Conservation (phyloP, 306 rosid species). For the Quercus suber region DNA sequence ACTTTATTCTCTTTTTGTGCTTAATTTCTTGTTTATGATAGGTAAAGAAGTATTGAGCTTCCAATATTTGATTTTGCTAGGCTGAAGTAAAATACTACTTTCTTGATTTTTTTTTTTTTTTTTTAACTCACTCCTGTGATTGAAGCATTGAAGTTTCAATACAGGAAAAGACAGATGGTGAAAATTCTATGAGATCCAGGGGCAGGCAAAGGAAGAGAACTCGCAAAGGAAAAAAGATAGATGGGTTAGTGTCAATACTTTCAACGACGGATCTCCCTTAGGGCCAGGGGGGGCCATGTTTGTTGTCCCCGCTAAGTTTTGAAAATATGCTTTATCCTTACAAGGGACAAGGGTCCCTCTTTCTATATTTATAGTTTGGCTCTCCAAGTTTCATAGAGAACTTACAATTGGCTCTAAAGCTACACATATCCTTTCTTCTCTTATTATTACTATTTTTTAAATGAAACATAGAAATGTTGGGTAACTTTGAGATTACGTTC, state of each 20-base stretch:
- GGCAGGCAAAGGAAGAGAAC: conserved; percentile 36
- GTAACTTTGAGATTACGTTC: too few relatives aligned
- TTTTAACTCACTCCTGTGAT: background rate
- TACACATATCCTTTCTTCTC: too few relatives aligned
- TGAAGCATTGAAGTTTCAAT: background rate
- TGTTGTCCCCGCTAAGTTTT: background rate
- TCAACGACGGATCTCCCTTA: background rate
- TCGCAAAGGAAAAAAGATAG: conserved; percentile 10
- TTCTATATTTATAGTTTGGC: too few relatives aligned
- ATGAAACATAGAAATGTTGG: too few relatives aligned
- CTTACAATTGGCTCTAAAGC: too few relatives aligned
- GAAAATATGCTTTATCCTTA: background rate
- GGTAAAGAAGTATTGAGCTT: background rate
- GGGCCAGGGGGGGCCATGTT: background rate
- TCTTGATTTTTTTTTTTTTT: background rate
- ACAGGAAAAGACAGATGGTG: conserved; percentile 30
- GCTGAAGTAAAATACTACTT: background rate
- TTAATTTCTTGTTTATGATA: background rate
- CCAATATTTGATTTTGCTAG: background rate
- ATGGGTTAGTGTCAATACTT: background rate
- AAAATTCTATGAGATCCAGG: conserved; percentile 8
- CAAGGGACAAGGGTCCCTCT: background rate
- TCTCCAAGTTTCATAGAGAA: too few relatives aligned
- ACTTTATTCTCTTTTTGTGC: background rate
- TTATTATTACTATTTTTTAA: too few relatives aligned